Base-by-base conservation (phyloP, 2,329 filamentous ascomycete genomes). In the Teratosphaeria viscida region DNA sequence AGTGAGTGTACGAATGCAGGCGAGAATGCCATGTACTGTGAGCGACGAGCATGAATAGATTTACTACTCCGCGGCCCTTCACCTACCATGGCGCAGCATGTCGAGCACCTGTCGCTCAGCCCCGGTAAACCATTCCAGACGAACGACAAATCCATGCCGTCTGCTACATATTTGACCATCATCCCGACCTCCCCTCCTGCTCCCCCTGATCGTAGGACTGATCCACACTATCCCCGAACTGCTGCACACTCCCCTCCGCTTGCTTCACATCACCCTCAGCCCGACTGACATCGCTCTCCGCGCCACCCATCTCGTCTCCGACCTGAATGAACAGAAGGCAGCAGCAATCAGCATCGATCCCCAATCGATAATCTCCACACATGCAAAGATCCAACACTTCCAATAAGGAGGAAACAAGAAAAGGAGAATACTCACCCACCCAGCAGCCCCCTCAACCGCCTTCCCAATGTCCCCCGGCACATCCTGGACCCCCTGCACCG, bases 401-500 rank as follows among this genome's bases (percentile, higher is more conserved):
- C 29, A 32, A 32, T 32, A 32, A 32, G 7, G 5, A 4, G 7
- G 29, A 32, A 32, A 32, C 1, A 12, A 39, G 16, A 39, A 16
- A 10, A 39, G 19, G 19, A 19, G 19, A 5, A 14, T 39, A 43
- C 37, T 43, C 10, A 56, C 32, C 58, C 58, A 59, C 56, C 62
- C 59, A 34, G 63, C 63, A 1, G 60, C 63, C 5, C 58, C 54
- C 54, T 59, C 54, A 1, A 63, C 35, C 0, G 59, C 63, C 19
- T 52, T 56, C 2, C 63, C 61, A 19, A 64, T 60, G 23, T 63
- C 57, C 16, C 57, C 59, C n/a, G 63, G 63, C 2, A 60, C 59
- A 55, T 63, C 59, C 54, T 64, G 60, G 53, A 63, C 60, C 37
- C 53, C 55, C 23, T 57, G n/a, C n/a, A 62, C 61, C 32, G 55